phyloP scores from a whole-genome alignment of 2,329 filamentous ascomycete species.

The Emmonsiellopsis sp. region DNA sequence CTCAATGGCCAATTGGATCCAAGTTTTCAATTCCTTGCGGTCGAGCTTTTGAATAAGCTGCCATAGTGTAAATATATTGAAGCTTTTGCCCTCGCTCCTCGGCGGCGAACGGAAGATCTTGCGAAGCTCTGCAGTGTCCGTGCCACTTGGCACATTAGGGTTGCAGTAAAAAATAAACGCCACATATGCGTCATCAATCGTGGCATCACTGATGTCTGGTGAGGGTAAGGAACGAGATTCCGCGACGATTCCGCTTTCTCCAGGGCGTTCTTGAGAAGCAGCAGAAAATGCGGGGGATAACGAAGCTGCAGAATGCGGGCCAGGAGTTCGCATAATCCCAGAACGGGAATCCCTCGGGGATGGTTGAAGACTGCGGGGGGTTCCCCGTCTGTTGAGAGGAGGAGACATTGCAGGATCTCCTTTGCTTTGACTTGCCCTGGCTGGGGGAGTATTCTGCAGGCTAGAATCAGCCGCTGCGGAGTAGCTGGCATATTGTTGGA shows the following conservation, averaged over 20 bases:
- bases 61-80: conserved; percentile 68
- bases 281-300: conserved; percentile 31
- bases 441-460: conserved; percentile 29
- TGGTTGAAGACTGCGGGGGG: conserved; percentile 24
- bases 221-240: conserved; percentile 53
- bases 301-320: conserved; percentile 26
- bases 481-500: conserved; percentile 29
- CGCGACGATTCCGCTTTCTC: conserved; percentile 16
- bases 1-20: conserved; percentile 77
- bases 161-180: conserved; percentile 87
- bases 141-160: conserved; percentile 61
- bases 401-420: not conserved
- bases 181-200: conserved; percentile 74
- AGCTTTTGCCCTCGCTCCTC: conserved; percentile 78
- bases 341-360: conserved; percentile 28
- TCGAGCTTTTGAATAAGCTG: conserved; percentile 72
- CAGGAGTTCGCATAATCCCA: conserved; percentile 18
- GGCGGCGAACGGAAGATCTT: conserved; percentile 72
- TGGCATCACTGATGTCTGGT: conserved; percentile 57
- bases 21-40: conserved; percentile 78
- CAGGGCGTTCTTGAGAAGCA: conserved; percentile 19
- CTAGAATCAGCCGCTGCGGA: conserved; percentile 25
- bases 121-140: conserved; percentile 61
- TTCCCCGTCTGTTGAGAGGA: not conserved
- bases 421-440: conserved; percentile 24